Evolutionary conservation across 169 alveolate species (phyloP).

Genomic region (Plasmodium vinckei): DNA sequence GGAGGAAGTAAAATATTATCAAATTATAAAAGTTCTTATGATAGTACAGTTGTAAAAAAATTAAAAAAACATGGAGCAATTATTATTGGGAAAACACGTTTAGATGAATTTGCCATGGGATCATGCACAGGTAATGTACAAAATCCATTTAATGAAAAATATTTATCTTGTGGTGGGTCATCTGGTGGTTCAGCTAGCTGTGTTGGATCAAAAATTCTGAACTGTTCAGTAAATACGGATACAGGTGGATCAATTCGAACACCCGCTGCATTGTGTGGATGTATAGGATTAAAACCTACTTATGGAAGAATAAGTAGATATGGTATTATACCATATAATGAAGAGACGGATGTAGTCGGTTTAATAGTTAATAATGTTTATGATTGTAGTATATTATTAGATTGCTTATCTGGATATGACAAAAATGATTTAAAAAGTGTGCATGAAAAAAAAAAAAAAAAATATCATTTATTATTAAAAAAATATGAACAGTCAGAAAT

Average conservation of each 20-base stretch:
- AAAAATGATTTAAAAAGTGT: constrained; percentile 36
- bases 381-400: constrained; percentile 62
- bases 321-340: constrained; percentile 70
- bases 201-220: constrained; percentile 79
- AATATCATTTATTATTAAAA: constrained; percentile 19
- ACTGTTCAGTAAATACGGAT: constrained; percentile 81
- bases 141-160: constrained; percentile 75
- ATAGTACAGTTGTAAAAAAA: constrained; percentile 78
- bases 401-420: constrained; percentile 42
- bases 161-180: constrained; percentile 82
- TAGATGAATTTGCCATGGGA: constrained; percentile 86
- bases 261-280: constrained; percentile 81
- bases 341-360: constrained; percentile 74
- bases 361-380: constrained; percentile 46
- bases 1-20: constrained; percentile 72
- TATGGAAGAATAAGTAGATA: constrained; percentile 73
- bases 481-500: constrained; percentile 21
- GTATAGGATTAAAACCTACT: constrained; percentile 83
- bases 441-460: constrained; percentile 14
- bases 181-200: constrained; percentile 86
- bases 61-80: constrained; percentile 78
- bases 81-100: constrained; percentile 80
- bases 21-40: constrained; percentile 77
- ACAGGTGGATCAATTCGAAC: constrained; percentile 84
- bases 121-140: constrained; percentile 74